Evolutionary conservation across 2,329 filamentous ascomycete genomes (phyloP), one percentile per base, ranked within the genome.

Genomic region (Arthrinium phaeospermum): DNA sequence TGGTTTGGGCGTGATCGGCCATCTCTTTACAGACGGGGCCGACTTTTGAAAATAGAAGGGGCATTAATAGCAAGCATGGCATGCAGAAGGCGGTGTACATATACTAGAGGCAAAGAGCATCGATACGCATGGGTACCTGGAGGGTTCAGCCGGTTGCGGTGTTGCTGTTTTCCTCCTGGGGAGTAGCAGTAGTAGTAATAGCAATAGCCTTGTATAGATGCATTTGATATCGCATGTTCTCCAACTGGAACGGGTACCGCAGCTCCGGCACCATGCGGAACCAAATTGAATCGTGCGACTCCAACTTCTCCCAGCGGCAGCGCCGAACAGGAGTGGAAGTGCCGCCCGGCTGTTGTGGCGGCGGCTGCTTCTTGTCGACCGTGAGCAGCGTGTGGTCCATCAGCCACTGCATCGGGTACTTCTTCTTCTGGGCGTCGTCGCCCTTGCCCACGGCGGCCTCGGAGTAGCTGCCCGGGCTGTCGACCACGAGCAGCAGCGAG

Each of bases 221-320:
- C 77, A 98, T 86, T 82, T 98, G 96, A 82, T 96, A 98, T 67
- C 95, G 91, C 95, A 98, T 98, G 80, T 98, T 94, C 84, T 98
- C 96, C 79, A 98, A 83, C 70, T 91, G 88, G 77, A 98, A 94
- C 10, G 95, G 93, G 83, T 98, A 98, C 53, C 87, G 85, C 75
- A 98, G 82, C 22, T 82, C 84, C 1, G 89, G 87, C 16, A 88
- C 85, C 47, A 98, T 83, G 61, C 96, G 89, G 83, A 96, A 98
- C 96, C 96, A 98, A 71, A 90, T 84, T 3, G 93, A 95, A 68
- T 97, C 94, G 73, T 95, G 88, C 30, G 90, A 90, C 71, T 93
- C 85, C 2, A 97, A 73, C 81, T 93, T 94, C 76, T 91, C 89
- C 96, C 96, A 98, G 34, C 83, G 76, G 71, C 82, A 81, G 13